phyloP scores from a whole-genome alignment of 345 rosid genomes.

The Dipteronia sinensis region DNA sequence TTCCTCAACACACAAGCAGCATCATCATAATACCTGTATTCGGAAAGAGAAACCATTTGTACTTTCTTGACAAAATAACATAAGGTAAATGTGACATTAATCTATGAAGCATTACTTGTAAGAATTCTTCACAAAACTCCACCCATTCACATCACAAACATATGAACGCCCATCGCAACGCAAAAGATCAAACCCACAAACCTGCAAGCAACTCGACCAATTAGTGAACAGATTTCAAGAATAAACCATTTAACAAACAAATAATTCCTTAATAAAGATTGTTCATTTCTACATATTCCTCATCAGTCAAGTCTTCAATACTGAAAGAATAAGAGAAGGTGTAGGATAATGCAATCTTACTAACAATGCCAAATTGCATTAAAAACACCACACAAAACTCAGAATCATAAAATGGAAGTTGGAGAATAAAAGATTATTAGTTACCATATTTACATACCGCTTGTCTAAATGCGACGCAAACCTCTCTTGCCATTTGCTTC shows the following conservation, averaged over 20 bases:
- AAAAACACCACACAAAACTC: neutral
- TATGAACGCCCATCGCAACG: constrained; percentile 96
- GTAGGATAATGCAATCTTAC: neutral
- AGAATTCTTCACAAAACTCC: constrained; percentile 99
- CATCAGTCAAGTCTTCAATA: neutral
- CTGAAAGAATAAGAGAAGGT: neutral
- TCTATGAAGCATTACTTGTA: constrained; percentile 62
- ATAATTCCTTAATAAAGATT: neutral
- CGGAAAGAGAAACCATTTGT: constrained; percentile 14
- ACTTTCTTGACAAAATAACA: constrained; percentile 7
- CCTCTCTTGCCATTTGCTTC: constrained; percentile 99
- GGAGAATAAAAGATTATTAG: neutral
- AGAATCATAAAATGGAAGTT: neutral
- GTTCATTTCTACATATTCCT: neutral
- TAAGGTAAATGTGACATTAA: neutral
- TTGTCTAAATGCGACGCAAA: constrained; percentile 96
- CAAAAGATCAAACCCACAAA: constrained; percentile 98
- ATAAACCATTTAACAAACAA: constrained; percentile 5
- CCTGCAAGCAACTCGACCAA: constrained; percentile 51
- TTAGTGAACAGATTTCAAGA: neutral
- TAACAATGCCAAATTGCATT: neutral
- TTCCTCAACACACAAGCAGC: constrained; percentile 96
- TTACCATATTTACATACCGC: constrained; percentile 55
- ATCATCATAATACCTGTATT: constrained; percentile 90
- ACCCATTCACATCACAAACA: constrained; percentile 99